These are phyloP conservation scores for Microbotryum scabiosae DNA, from an alignment of 1,284 basidiomycete species.

Conservation along the genomic window DNA sequence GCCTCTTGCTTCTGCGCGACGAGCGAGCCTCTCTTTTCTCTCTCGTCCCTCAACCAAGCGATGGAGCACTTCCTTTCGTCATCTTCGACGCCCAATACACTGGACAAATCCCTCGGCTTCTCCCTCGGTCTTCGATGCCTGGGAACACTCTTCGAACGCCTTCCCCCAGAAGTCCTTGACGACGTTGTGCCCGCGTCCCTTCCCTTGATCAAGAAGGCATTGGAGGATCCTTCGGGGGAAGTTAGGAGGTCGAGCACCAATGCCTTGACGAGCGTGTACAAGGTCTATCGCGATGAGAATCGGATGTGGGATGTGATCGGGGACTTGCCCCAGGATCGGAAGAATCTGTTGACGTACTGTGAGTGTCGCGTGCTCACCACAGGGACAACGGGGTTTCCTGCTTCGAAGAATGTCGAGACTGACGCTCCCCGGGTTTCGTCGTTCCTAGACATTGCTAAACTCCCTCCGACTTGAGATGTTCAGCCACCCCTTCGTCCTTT, in stretches of 20 bases:
- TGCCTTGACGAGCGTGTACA: slow-evolving; percentile 66
- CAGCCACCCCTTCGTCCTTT: no score
- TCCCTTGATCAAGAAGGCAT: slow-evolving; percentile 58
- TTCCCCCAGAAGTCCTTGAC: slow-evolving; percentile 71
- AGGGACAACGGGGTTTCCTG: background rate
- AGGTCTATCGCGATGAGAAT: slow-evolving; percentile 66
- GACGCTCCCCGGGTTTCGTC: background rate
- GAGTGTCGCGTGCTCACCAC: background rate
- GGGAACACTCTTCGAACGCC: slow-evolving; percentile 64
- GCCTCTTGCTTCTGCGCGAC: slow-evolving; percentile 44
- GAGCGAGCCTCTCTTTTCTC: slow-evolving; percentile 69
- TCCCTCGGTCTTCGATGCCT: slow-evolving; percentile 71
- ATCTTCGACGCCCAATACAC: slow-evolving; percentile 44
- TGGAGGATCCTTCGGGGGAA: slow-evolving; percentile 63
- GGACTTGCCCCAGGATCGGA: slow-evolving; percentile 57
- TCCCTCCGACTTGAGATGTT: no score
- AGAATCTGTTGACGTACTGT: slow-evolving; percentile 67
- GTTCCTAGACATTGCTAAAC: no score
- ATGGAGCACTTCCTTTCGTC: slow-evolving; percentile 56
- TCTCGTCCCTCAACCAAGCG: slow-evolving; percentile 66
- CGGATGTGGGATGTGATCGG: slow-evolving; percentile 67
- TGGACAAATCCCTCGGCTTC: slow-evolving; percentile 50
- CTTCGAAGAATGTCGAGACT: background rate
- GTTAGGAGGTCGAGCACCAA: slow-evolving; percentile 71
- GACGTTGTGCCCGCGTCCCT: slow-evolving; percentile 69